Evolutionary conservation across 768 basidiomycete genomes (phyloP), one percentile per base, ranked within the genome.

Genomic region (Suillus fuscotomentosus): DNA sequence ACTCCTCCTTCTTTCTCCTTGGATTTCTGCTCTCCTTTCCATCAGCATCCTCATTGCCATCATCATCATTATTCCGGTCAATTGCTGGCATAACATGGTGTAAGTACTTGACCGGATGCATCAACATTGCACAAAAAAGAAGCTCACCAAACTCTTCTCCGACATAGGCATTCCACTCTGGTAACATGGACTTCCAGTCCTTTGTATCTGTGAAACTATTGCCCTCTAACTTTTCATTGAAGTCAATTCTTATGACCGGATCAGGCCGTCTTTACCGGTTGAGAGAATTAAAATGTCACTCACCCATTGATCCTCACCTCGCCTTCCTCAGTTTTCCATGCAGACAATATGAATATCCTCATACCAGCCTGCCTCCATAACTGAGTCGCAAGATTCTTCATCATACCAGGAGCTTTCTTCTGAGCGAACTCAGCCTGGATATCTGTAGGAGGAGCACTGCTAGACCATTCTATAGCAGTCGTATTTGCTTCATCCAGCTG

Each of bases 291-390:
- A 22, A 24, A 11, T 53, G 2, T 0, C 17, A 53, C 51, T 53
- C 27, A 34, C 51, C 51, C 51, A 34, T 53, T 53, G 27, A 53
- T 31, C 27, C 51, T 31, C 3, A 34, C 27, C 5, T 53, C 6
- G 9, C 31, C 51, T 17, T 53, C 51, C 51, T 53, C 15, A 5
- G 42, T 17, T 43, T 53, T 34, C 31, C 51, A 53, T 20, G 51
- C 38, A 0, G 17, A 24, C 3, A 55, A 22, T 10, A 63, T 42
- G 2, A 43, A 22, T 13, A 63, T 42, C 41, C 39, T n/a, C 62
- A 63, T 63, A 10, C 54, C 27, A 7, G 51, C 38, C 27, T 63
- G 62, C 54, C 15, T 59, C 39, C 54, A 63, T n/a, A 63, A 41
- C 14, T 60, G 2, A 5, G n/a, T 34, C 1, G 54, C 54, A 8